Evolutionary conservation across 805 yeast genomes (phyloP), one percentile per base, ranked within the genome.

Genomic region (Candida ponderosae): DNA sequence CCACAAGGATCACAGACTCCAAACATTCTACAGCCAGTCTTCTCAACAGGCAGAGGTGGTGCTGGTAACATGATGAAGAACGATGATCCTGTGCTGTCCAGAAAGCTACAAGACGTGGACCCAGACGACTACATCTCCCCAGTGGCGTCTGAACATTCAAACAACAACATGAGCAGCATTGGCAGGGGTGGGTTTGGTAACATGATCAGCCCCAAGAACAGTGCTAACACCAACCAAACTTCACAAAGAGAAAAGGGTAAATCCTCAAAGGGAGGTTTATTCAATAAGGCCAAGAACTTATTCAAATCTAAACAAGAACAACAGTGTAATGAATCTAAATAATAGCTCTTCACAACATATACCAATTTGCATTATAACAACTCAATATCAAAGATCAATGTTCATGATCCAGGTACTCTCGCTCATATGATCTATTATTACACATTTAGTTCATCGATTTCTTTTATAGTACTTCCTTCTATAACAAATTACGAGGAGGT

Each of bases 1-100:
- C 74, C 74, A 3, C 76, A 71, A 45, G 82, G 83, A 4, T 69
- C 78, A 4, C 73, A 70, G 43, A 74, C 82, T 14, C 87, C 88
- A 20, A 70, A 63, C 48, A 63, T 77, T 24, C 56, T 72, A 18
- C 71, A 72, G 16, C 70, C 72, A 21, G 70, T 74, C 19, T 72
- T 75, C 50, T 70, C 83, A 19, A 81, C 88, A 2, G 90, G 89
- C 17, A 67, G 90, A 45, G 90, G 90, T 6, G 90, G 90, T 6
- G 78, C 74, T 35, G 90, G 90, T 5, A 81, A 81, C 50, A 81
- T 81, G 84, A 60, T 76, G 38, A 68, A 64, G 43, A 81, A 80
- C 55, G 66, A 66, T 27, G 76, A 80, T 53, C 74, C 81, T 1
- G 66, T 68, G 34, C 48, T 73, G 34, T 69, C 85, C 5, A 65